Conservation (phyloP, 257 asterid genomes). For the Thymus quinquecostatus region DNA sequence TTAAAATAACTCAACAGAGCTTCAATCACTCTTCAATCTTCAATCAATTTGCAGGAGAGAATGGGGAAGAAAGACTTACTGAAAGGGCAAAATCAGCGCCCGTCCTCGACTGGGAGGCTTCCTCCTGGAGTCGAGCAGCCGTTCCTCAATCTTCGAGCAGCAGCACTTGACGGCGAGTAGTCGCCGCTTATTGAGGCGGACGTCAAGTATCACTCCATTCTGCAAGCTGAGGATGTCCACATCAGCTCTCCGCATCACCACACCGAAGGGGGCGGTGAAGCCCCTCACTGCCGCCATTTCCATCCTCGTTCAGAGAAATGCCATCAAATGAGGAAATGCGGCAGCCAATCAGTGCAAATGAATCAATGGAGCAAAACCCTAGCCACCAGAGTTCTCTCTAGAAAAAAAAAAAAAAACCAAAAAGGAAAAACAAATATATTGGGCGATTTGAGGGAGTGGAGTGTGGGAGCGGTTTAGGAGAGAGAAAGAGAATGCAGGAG, state of each 20-base stretch:
- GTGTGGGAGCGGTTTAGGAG: not conserved
- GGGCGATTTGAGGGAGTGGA: not conserved
- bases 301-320: slow-evolving; percentile 32
- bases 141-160: slow-evolving; percentile 60
- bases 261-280: slow-evolving; percentile 49
- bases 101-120: slow-evolving; percentile 47
- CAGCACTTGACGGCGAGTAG: slow-evolving; percentile 51
- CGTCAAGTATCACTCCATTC: slow-evolving; percentile 40
- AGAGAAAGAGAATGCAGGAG: slow-evolving; percentile 36
- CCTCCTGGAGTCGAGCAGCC: slow-evolving; percentile 49
- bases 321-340: slow-evolving; percentile 28
- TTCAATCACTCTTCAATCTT: not conserved
- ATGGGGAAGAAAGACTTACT: slow-evolving; percentile 38
- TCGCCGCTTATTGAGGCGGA: slow-evolving; percentile 56
- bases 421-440: not conserved
- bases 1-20: slow-evolving; percentile 16
- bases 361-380: slow-evolving; percentile 34
- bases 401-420: not conserved
- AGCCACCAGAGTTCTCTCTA: slow-evolving; percentile 21
- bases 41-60: not conserved
- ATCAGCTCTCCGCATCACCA: slow-evolving; percentile 43
- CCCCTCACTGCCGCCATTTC: slow-evolving; percentile 67
- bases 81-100: slow-evolving; percentile 56
- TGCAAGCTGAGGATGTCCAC: slow-evolving; percentile 33
- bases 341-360: not conserved